These are phyloP conservation scores for Chaetomiaceae sp. DNA, from an alignment of 2,329 filamentous ascomycete species.

Conservation along the genomic window DNA sequence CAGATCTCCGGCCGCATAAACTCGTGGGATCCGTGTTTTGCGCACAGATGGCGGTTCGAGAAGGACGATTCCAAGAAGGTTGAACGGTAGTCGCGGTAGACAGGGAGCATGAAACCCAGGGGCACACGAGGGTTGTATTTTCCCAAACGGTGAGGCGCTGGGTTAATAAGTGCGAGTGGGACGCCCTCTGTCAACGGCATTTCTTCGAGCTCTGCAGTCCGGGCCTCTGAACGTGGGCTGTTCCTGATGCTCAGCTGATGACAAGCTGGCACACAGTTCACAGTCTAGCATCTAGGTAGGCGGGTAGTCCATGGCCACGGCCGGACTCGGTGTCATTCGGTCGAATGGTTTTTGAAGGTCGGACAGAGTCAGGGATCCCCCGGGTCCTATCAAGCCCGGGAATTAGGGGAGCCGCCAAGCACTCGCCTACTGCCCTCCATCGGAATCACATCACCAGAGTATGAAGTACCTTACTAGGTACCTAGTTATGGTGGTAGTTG, in stretches of 20 bases:
- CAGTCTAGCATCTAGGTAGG: neutral
- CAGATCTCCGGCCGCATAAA: conserved; percentile 19
- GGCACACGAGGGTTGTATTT: conserved; percentile 1
- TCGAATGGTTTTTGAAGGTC: conserved; percentile 12
- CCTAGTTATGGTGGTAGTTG: too few species aligned
- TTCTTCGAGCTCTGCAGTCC: too few species aligned
- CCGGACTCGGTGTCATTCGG: conserved; percentile 10
- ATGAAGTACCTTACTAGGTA: too few species aligned
- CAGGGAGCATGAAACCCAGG: conserved; percentile 2
- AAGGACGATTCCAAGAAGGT: too few species aligned
- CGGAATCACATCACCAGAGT: too few species aligned
- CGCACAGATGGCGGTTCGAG: too few species aligned
- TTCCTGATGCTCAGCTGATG: neutral
- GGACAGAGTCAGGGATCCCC: conserved; percentile 6
- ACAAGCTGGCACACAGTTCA: neutral
- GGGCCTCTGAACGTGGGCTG: neutral
- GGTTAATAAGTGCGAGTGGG: too few species aligned
- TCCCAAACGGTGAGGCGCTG: neutral
- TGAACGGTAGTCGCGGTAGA: too few species aligned
- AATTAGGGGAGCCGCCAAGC: neutral
- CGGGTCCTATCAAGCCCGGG: conserved; percentile 4
- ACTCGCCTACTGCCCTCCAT: too few species aligned
- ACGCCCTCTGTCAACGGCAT: too few species aligned
- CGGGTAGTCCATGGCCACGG: conserved; percentile 10
- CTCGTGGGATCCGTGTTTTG: conserved; percentile 2